Evolutionary conservation across 768 basidiomycete genomes (phyloP).

Genomic region (Solioccasus polychromus): DNA sequence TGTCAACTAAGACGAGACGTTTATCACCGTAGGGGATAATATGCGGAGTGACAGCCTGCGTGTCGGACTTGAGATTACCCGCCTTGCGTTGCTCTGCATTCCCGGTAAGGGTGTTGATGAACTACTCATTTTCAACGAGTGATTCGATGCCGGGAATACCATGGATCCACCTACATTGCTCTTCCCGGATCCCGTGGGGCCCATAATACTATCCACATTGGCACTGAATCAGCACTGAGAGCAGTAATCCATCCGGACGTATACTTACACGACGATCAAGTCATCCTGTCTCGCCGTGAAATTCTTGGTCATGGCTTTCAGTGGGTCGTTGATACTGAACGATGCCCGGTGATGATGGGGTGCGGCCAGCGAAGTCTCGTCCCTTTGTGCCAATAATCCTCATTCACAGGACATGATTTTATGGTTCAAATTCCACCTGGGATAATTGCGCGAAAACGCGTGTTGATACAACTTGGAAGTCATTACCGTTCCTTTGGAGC

Average conservation of each 20-base stretch:
- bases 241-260: no score
- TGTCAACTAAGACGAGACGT: conserved; percentile 19
- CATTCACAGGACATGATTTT: no score
- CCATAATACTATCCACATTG: conserved; percentile 17
- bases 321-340: background rate
- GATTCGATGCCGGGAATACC: background rate
- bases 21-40: background rate
- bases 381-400: no score
- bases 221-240: background rate
- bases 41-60: conserved; percentile 6
- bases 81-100: background rate
- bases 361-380: no score
- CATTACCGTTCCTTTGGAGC: no score
- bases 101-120: conserved; percentile 15
- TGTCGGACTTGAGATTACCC: conserved; percentile 9
- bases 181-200: conserved; percentile 25
- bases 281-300: conserved; percentile 12
- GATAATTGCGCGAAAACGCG: background rate
- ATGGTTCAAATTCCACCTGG: background rate
- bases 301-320: background rate
- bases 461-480: background rate
- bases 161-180: conserved; percentile 14
- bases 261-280: conserved; percentile 14
- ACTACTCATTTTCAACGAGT: background rate
- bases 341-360: background rate